Evolutionary conservation across 2,329 filamentous ascomycete genomes (phyloP), one percentile per base, ranked within the genome.

Genomic region (Aureobasidium sp.): DNA sequence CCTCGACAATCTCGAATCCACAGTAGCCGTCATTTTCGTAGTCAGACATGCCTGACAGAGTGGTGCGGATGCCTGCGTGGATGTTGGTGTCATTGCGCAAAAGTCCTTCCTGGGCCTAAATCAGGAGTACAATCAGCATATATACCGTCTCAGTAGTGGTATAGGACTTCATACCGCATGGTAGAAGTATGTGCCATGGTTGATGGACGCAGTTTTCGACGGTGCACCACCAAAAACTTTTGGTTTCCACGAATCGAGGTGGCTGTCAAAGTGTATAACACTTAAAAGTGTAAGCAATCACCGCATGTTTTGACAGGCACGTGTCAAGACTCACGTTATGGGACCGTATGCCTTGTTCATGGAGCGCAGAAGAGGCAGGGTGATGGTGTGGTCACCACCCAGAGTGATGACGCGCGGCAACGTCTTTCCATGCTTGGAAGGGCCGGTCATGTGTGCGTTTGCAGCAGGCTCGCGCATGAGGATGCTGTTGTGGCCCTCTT

Each of bases 171-270:
- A 31, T 1, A 87, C 77, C 0, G 90, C 90, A 72, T 93, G 89
- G 76, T 87, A 94, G 77, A 95, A 95, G 78, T 94, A 94, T 1
- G 90, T 94, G 45, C 90, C 90, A 76, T 94, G 89, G 76, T 94
- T 95, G 77, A 95, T 87, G 66, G 82, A 82, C 22, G 90, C 90
- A 42, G 86, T 84, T 64, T 91, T 83, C 31, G 84, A 88, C 0
- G 90, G 90, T 0, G 88, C 86, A 34, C 90, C 90, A 59, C 91
- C 90, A 68, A 95, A 95, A 29, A 94, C 90, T 72, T 93, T 93
- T 47, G 90, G 91, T 63, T 84, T 85, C 89, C 89, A 90, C 69
- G 81, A 81, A 66, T 82, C 81, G 74, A 85, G 74, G 70, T 86
- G 84, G 52, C 79, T 82, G 70, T 86, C 84, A 68, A 86, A 86